Percentiles rank a stretch among this genome's conserved stretches.
These are phyloP conservation scores for Coemansia sp. DNA, from an alignment of 192 early-diverging fungal species.

Conservation along the genomic window DNA sequence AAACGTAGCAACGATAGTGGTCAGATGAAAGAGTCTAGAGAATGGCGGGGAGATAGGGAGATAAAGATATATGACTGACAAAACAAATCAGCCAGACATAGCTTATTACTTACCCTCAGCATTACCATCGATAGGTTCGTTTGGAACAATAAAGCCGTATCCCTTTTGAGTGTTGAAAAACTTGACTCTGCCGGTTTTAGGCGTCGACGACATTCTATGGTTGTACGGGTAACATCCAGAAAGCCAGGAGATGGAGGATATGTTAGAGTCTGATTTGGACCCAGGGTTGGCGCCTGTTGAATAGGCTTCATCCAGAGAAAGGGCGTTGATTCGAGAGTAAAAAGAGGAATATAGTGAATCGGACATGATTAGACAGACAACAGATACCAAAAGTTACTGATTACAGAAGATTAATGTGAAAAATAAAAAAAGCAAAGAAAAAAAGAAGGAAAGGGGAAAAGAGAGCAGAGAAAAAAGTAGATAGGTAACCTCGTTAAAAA, in stretches of 20 bases:
- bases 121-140: slow-evolving; percentile 61
- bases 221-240: background rate
- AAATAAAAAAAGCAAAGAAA: background rate
- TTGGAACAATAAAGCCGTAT: slow-evolving; percentile 85
- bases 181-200: slow-evolving; percentile 63
- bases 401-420: slow-evolving; percentile 2
- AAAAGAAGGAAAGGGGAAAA: slow-evolving; percentile 5
- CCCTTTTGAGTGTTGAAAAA: slow-evolving; percentile 88
- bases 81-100: background rate
- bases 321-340: slow-evolving; percentile 10
- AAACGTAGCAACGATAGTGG: too few relatives aligned
- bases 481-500: too few relatives aligned
- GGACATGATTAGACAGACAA: background rate
- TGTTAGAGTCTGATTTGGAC: background rate
- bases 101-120: slow-evolving; percentile 66
- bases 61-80: too few relatives aligned
- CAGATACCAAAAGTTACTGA: slow-evolving; percentile 1
- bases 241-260: slow-evolving; percentile 11
- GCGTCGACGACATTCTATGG: slow-evolving; percentile 24
- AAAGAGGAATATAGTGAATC: slow-evolving; percentile 12
- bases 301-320: background rate
- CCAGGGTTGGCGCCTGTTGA: background rate
- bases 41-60: too few relatives aligned
- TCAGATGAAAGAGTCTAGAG: too few relatives aligned
- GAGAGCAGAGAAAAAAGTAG: background rate